Percentiles rank a stretch among this genome's conserved stretches.
These are phyloP conservation scores for Drosera capensis DNA, from an alignment of 148 eudicot species.

Conservation along the genomic window DNA sequence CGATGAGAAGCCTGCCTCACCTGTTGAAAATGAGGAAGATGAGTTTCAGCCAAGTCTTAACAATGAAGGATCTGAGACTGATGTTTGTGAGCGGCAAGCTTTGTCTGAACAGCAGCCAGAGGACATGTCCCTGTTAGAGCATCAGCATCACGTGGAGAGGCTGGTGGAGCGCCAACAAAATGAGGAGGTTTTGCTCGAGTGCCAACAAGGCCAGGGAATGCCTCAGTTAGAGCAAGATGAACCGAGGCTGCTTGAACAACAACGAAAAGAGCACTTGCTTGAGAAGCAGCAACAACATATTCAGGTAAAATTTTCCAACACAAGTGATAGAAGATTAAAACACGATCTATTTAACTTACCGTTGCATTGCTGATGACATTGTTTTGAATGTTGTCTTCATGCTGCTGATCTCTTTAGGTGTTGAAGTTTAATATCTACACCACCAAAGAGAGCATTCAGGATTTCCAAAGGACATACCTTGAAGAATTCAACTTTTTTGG, in stretches of 20 bases:
- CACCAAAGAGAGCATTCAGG: background rate
- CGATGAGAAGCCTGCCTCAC: constrained; percentile 1
- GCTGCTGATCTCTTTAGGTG: background rate
- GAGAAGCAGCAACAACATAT: background rate
- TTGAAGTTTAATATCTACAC: background rate
- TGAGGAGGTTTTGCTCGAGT: too few relatives aligned
- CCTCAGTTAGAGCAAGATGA: too few relatives aligned
- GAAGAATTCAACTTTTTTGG: background rate
- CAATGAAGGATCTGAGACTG: background rate
- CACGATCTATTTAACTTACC: background rate
- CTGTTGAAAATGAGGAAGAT: background rate
- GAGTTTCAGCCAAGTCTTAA: background rate
- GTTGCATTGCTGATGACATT: background rate
- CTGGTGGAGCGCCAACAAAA: too few relatives aligned
- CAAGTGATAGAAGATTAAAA: too few relatives aligned
- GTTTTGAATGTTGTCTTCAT: background rate
- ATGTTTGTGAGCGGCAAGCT: background rate
- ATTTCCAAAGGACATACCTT: background rate
- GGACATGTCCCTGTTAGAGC: too few relatives aligned
- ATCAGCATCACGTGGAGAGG: too few relatives aligned
- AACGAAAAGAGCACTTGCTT: background rate
- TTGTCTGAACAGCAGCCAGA: background rate
- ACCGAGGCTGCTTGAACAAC: background rate
- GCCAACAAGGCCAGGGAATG: too few relatives aligned
- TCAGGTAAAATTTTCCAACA: background rate